Conservation (phyloP, 805 yeast genomes). For the Wickerhamomyces bovis region DNA sequence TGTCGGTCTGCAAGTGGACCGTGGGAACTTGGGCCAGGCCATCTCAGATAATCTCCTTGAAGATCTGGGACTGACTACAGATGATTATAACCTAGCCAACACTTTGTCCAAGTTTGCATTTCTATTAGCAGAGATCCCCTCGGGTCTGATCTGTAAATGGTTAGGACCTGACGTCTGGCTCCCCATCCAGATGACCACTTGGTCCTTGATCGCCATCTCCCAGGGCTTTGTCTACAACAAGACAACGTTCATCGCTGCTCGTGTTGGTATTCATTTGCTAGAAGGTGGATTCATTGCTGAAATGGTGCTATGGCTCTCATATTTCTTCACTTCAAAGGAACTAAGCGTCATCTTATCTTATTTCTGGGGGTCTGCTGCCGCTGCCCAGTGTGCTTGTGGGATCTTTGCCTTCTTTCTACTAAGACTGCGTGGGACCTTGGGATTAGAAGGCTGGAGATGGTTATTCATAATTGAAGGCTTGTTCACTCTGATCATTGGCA, state of each 20-base stretch:
- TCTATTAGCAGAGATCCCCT: slow-evolving; percentile 58
- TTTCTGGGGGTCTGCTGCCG: slow-evolving; percentile 53
- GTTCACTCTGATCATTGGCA: slow-evolving; percentile 49
- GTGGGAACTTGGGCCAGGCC: slow-evolving; percentile 53
- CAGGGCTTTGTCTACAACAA: slow-evolving; percentile 41
- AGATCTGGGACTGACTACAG: slow-evolving; percentile 45
- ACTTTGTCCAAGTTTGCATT: slow-evolving; percentile 36
- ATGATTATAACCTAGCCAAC: slow-evolving; percentile 52
- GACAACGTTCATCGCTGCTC: slow-evolving; percentile 37
- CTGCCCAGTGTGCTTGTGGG: slow-evolving; percentile 41
- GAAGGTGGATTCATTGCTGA: slow-evolving; percentile 75
- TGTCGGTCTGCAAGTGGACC: slow-evolving; percentile 48
- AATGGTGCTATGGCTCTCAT: slow-evolving; percentile 56
- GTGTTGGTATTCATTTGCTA: slow-evolving; percentile 46
- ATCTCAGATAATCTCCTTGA: slow-evolving; percentile 48
- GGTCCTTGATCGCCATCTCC: slow-evolving; percentile 52
- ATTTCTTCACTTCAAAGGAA: slow-evolving; percentile 58
- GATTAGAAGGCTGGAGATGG: slow-evolving; percentile 61
- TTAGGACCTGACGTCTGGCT: slow-evolving; percentile 60
- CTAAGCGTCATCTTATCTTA: slow-evolving; percentile 51
- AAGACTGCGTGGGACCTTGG: slow-evolving; percentile 40
- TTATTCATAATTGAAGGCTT: slow-evolving; percentile 60
- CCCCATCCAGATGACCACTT: slow-evolving; percentile 48
- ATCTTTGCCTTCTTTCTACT: slow-evolving; percentile 50
- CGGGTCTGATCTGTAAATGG: slow-evolving; percentile 48